Base-by-base conservation (phyloP, 225 moss, liverwort and hornwort genomes). In the Neckera pumila region DNA sequence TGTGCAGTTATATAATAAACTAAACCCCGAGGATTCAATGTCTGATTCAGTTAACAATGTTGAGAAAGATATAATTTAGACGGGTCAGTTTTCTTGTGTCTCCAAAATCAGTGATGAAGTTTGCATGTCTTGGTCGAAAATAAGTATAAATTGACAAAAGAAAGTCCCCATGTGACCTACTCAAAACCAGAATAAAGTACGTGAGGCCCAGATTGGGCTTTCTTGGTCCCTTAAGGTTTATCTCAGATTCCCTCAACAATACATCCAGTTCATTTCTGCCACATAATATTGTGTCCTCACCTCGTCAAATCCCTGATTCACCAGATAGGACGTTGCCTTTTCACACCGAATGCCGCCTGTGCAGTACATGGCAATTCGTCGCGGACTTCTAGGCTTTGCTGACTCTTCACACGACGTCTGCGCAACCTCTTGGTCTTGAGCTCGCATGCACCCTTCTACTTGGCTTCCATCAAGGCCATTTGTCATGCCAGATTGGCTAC, bases 341-440 rank as follows among this genome's bases (percentile, higher is more conserved):
- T 97, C 99, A 88, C 99, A 99, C 38, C 99, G 95, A 81, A 97
- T 99, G 21, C 99, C 99, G 27, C 99, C 99, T 27, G 99, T 99
- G 91, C 99, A 99, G 84, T 99, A 99, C 99, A 99, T 96, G 23
- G 99, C 99, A 90, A 99, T 95, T 67, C 94, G 94, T 59, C 87
- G 90, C 8, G 91, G 93, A 89, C 78, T 89, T 75, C 87, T 69
- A 53, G 78, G 86, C 87, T 84, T 80, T 65, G 59, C 49, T 33
- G 80, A 80, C 20, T 84, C 84, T 65, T 83, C 76, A 36, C 74
- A 85, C 8, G 89, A 88, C 76, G 59, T 86, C 63, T 84, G 70
- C 18, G 54, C 60, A 42, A 33, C 58, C n/a, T 87, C 88, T 69
- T 83, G 79, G 5, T 85, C 63, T 53, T 69, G 64, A 63, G 27